Evolutionary conservation across 345 rosid species (phyloP), one percentile per base, ranked within the genome.

Genomic region (Jatropha curcas): DNA sequence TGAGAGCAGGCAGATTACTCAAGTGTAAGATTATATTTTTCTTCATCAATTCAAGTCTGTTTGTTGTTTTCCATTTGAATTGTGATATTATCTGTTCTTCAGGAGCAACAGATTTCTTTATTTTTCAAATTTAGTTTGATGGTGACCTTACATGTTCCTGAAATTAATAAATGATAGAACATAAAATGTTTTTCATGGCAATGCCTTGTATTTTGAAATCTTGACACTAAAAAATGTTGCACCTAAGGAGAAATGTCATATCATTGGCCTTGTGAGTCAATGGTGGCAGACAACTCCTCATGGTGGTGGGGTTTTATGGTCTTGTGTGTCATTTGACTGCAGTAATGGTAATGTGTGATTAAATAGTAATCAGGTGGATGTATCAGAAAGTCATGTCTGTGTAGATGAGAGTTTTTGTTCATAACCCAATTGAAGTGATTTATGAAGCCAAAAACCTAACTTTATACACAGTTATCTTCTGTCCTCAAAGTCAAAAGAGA

Each of bases 1-100:
- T 24, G 99, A 95, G 87, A 95, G 99, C 86, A 88, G 99, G 74
- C 99, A 95, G 85, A 95, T 95, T 31, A 95, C 99, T 25, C 99
- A 95, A 95, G 99, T 95, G 99, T 95, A 95, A 89, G 97, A 69
- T 53, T 41, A 17, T 62, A 31, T 33, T 69, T 45, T 22, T 25
- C 51, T 55, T 63, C 24, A 7, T 41, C 30, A 17, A 46, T 35
- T 59, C 16, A 28, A 61, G 20, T 19, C 16, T 13, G 22, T 19
- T 20, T 66, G 12, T 50, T 25, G 17, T 61, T 25, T 35, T 20
- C 30, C 7, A 43, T 56, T 22, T 27, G 46, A 43, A 34, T 53
- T 70, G 33, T 58, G 39, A 45, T 45, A 24, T 17, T 57, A 43
- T 8, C 30, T 53, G 27, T 34, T 52, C 67, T 24, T 24, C 33